phyloP scores from a whole-genome alignment of 2,329 filamentous ascomycete species.

The Aspergillus novofumigatus region DNA sequence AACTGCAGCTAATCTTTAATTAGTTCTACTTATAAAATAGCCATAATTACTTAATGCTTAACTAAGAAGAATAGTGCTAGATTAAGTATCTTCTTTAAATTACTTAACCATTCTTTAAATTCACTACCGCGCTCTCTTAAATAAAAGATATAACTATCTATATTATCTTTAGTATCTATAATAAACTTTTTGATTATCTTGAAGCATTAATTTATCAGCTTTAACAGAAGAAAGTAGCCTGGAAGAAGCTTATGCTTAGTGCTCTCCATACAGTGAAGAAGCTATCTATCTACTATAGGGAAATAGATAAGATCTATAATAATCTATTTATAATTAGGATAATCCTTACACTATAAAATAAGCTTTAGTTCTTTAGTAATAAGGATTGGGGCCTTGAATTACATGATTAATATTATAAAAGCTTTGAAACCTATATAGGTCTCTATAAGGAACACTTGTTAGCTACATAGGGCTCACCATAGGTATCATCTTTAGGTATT shows the following conservation, averaged over 20 bases:
- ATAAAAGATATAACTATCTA: conserved; percentile 13
- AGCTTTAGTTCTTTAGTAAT: conserved; percentile 12
- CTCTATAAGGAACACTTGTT: too few relatives aligned
- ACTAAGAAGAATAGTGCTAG: conserved; percentile 9
- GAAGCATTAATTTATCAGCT: conserved; percentile 7
- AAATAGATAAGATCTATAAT: conserved; percentile 6
- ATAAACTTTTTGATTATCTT: conserved; percentile 15
- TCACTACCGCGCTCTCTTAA: conserved; percentile 8
- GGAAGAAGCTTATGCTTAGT: conserved; percentile 11
- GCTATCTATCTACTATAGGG: conserved; percentile 11
- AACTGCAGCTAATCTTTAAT: too few relatives aligned
- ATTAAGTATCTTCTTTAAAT: conserved; percentile 12
- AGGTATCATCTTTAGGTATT: too few relatives aligned
- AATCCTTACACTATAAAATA: conserved; percentile 11
- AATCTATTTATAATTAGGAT: conserved; percentile 1
- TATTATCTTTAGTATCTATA: conserved; percentile 16
- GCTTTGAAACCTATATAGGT: not conserved
- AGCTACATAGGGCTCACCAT: too few relatives aligned
- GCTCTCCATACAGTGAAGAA: conserved; percentile 6
- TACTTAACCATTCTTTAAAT: conserved; percentile 14
- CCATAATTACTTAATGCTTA: conserved; percentile 3
- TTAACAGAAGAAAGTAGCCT: conserved; percentile 5
- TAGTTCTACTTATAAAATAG: too few relatives aligned
- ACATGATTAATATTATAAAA: not conserved
- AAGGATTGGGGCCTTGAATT: conserved; percentile 5